Conservation (phyloP, 1,139 yeast species). For the Geotrichum aggregatum region DNA sequence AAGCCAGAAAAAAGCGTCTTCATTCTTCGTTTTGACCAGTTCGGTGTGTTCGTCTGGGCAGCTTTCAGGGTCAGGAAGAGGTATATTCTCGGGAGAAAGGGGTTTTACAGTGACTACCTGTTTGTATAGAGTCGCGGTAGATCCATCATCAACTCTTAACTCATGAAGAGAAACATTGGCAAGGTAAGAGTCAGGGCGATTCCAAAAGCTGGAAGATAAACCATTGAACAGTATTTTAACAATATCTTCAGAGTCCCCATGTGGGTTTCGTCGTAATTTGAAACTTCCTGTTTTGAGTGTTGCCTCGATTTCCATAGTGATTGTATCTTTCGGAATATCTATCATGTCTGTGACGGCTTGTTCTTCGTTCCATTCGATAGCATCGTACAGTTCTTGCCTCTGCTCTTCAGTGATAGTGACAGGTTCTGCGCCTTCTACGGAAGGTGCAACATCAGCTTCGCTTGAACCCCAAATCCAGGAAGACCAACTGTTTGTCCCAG, state of each 20-base stretch:
- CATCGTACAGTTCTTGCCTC: conserved; percentile 75
- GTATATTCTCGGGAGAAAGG: conserved; percentile 40
- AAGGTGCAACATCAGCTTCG: conserved; percentile 14
- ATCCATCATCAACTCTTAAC: conserved; percentile 83
- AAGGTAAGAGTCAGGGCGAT: conserved; percentile 74
- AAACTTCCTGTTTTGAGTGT: conserved; percentile 75
- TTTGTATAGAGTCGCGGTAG: conserved; percentile 65
- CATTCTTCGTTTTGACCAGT: conserved; percentile 1
- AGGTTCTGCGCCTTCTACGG: conserved; percentile 24
- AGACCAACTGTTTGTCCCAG: conserved; percentile 31
- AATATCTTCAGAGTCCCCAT: conserved; percentile 42
- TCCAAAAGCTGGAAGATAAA: conserved; percentile 66
- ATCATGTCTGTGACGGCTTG: conserved; percentile 50
- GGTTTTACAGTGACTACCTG: conserved; percentile 87
- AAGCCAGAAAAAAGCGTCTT: conserved; percentile 71
- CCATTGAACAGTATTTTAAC: conserved; percentile 84
- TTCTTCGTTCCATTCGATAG: conserved; percentile 85
- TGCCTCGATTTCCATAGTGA: conserved; percentile 62
- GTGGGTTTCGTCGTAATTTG: conserved; percentile 47
- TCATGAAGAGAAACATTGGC: conserved; percentile 73
- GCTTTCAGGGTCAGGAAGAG: conserved; percentile 24
- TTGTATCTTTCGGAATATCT: conserved; percentile 70
- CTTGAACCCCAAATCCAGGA: conserved; percentile 41
- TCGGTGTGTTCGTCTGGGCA: conserved; percentile 3
- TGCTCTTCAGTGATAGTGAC: conserved; percentile 45